phyloP scores from a whole-genome alignment of 75 land plant genomes.

The Ceratopteris richardii region DNA sequence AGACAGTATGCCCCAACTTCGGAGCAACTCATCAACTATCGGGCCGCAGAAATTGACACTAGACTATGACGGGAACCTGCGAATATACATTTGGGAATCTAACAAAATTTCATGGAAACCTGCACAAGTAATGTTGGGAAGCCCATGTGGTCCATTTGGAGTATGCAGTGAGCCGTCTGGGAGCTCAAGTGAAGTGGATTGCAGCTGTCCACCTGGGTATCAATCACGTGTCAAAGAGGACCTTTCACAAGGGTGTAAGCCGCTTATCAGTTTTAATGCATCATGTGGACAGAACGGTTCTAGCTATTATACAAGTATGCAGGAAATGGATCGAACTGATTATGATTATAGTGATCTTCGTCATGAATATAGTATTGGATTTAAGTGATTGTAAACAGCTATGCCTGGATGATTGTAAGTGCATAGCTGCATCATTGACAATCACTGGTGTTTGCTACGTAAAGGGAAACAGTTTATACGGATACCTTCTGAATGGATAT shows the following conservation, averaged over 20 bases:
- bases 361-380: not conserved
- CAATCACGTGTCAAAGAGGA: no score
- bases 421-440: conserved; percentile 1
- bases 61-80: not conserved
- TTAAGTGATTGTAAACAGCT: not conserved
- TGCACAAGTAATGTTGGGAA: not conserved
- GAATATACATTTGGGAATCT: not conserved
- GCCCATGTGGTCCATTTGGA: conserved; percentile 5
- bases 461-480: not conserved
- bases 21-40: no score
- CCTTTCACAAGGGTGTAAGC: not conserved
- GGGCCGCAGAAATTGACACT: not conserved
- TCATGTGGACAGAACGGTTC: not conserved
- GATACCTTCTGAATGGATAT: not conserved
- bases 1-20: not conserved
- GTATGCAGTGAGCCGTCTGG: not conserved
- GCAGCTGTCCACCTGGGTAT: no score
- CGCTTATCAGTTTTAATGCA: not conserved
- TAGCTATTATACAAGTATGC: not conserved
- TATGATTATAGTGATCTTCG: not conserved
- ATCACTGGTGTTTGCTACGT: not conserved
- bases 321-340: not conserved
- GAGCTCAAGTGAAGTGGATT: not conserved
- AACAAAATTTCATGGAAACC: not conserved
- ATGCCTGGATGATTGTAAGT: not conserved